phyloP scores from a whole-genome alignment of 352 stramenopile species.

The Pythium rishiriense region DNA sequence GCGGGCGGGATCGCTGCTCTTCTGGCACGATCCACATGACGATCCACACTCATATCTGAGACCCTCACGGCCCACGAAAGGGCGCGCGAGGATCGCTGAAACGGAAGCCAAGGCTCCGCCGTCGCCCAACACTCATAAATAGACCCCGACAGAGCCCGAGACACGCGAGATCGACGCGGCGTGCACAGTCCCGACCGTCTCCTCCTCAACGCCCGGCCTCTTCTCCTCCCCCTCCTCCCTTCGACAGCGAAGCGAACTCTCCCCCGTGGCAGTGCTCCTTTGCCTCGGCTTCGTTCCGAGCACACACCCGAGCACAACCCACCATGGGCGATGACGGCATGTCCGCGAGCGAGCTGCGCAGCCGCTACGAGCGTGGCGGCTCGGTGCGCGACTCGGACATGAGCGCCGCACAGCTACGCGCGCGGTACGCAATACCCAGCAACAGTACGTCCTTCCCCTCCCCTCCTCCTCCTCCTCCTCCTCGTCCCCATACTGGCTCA shows the following conservation, averaged over 20 bases:
- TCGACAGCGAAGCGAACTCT: not conserved
- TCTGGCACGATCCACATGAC: slow-evolving; percentile 5
- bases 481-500: not conserved
- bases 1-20: not conserved
- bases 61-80: not conserved
- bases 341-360: slow-evolving; percentile 65
- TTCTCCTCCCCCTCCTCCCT: too few species aligned
- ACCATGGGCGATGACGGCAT: slow-evolving; percentile 62
- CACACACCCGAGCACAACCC: too few species aligned
- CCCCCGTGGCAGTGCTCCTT: not conserved
- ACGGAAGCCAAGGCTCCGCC: not conserved
- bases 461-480: not conserved
- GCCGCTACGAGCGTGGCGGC: slow-evolving; percentile 72
- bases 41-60: slow-evolving; percentile 3
- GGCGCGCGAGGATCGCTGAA: slow-evolving; percentile 1
- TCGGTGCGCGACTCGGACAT: slow-evolving; percentile 76
- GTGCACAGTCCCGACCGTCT: too few species aligned
- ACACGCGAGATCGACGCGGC: too few species aligned
- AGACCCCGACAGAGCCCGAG: too few species aligned
- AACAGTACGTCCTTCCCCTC: slow-evolving; percentile 70
- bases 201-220: too few species aligned
- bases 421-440: slow-evolving; percentile 74
- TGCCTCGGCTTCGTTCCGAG: not conserved
- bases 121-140: too few species aligned
- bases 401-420: slow-evolving; percentile 72